These are phyloP conservation scores for Fomitopsis palustris DNA, from an alignment of 1,284 basidiomycete genomes.

Conservation along the genomic window DNA sequence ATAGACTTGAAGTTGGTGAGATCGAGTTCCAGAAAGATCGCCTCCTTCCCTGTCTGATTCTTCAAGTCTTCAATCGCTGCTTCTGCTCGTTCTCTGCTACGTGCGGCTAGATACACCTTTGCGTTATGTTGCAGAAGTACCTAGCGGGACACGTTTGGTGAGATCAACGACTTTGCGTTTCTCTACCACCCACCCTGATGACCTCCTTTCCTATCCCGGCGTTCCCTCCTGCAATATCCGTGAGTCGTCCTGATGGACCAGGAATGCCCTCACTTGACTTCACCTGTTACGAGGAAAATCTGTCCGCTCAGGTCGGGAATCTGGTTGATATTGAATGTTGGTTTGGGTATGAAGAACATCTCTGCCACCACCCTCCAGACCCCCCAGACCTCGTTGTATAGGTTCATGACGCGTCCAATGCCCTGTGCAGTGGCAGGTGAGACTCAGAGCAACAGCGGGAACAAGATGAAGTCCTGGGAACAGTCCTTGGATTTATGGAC, in stretches of 20 bases:
- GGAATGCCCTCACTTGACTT: background rate
- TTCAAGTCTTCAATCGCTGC: conserved; percentile 41
- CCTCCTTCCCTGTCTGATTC: conserved; percentile 32
- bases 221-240: conserved; percentile 30
- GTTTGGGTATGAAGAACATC: background rate
- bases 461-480: too few relatives aligned
- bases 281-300: conserved; percentile 40
- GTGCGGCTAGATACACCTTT: conserved; percentile 49
- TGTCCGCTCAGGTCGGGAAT: conserved; percentile 36
- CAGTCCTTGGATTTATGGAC: too few relatives aligned
- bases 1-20: conserved; percentile 43
- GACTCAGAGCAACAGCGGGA: too few relatives aligned
- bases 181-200: conserved; percentile 13
- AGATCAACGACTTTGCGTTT: background rate
- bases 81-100: conserved; percentile 39
- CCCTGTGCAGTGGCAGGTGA: too few relatives aligned
- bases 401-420: background rate
- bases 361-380: background rate
- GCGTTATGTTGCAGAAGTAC: conserved; percentile 43
- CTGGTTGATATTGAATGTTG: conserved; percentile 28
- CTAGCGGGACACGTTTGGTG: conserved; percentile 12
- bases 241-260: background rate
- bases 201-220: conserved; percentile 40
- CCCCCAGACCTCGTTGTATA: background rate
- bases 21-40: conserved; percentile 46